Evolutionary conservation across 257 asterid genomes (phyloP).

Genomic region (Scutellaria galericulata): DNA sequence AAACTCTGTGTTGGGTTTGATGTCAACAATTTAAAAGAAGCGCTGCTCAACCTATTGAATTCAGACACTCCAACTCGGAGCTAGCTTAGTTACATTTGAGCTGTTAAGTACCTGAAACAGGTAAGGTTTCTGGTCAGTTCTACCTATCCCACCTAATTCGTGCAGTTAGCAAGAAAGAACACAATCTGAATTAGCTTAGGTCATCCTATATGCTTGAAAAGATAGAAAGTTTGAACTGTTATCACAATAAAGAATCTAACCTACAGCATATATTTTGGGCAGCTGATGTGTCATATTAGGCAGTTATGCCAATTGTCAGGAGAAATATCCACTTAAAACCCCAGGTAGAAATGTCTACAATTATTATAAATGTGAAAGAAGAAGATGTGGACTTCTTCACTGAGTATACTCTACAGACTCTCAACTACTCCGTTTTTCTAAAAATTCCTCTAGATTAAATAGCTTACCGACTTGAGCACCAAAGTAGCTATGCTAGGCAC

Average conservation of each 20-base stretch:
- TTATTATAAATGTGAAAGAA: not conserved
- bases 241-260: not conserved
- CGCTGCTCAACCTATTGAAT: slow-evolving; percentile 1
- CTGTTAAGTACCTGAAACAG: slow-evolving; percentile 1
- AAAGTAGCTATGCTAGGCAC: not conserved
- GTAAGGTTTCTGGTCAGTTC: not conserved
- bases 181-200: not conserved
- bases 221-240: not conserved
- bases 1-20: not conserved
- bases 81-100: slow-evolving; percentile 10
- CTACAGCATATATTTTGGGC: not conserved
- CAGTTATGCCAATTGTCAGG: not conserved
- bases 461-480: not conserved
- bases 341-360: not conserved
- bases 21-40: not conserved
- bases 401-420: not conserved
- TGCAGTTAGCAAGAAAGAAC: slow-evolving; percentile 2
- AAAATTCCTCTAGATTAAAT: not conserved
- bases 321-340: not conserved
- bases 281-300: not conserved
- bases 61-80: slow-evolving; percentile 10
- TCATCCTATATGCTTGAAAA: not conserved
- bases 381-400: not conserved
- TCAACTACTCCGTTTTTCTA: not conserved
- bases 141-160: slow-evolving; percentile 7